Percentiles rank a stretch among this genome's conserved stretches.
These are phyloP conservation scores for Hypoxylon sp. DNA, from an alignment of 2,329 filamentous ascomycete species.

Conservation along the genomic window DNA sequence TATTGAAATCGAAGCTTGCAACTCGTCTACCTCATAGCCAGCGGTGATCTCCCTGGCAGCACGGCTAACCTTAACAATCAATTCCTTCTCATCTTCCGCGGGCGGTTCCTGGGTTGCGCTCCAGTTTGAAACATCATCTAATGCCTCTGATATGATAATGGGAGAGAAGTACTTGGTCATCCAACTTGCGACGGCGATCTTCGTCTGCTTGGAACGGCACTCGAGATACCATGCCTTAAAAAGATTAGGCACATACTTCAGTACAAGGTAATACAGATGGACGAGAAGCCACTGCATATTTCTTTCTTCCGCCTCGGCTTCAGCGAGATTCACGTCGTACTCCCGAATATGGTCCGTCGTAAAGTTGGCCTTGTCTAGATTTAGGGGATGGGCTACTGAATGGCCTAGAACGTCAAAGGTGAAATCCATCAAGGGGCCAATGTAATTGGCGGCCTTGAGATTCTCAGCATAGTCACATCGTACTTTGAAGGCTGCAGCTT, in stretches of 20 bases:
- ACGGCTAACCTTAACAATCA: slow-evolving; percentile 78
- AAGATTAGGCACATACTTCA: slow-evolving; percentile 82
- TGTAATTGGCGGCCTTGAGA: slow-evolving; percentile 79
- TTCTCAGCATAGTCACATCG: slow-evolving; percentile 84
- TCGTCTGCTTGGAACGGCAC: slow-evolving; percentile 83
- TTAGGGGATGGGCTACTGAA: slow-evolving; percentile 78
- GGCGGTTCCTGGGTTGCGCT: slow-evolving; percentile 64
- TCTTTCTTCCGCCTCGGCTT: slow-evolving; percentile 73
- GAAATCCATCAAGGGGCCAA: slow-evolving; percentile 80
- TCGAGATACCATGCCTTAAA: slow-evolving; percentile 89
- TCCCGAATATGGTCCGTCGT: slow-evolving; percentile 66
- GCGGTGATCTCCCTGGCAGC: slow-evolving; percentile 82
- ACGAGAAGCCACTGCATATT: slow-evolving; percentile 87
- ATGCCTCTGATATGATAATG: slow-evolving; percentile 73
- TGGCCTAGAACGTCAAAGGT: slow-evolving; percentile 88
- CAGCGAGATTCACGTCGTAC: slow-evolving; percentile 66
- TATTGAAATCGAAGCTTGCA: slow-evolving; percentile 85
- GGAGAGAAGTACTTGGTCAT: slow-evolving; percentile 86
- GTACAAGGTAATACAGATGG: slow-evolving; percentile 85
- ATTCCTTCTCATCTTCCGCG: slow-evolving; percentile 66
- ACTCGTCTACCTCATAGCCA: slow-evolving; percentile 89
- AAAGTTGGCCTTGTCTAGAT: slow-evolving; percentile 77
- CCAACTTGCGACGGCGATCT: slow-evolving; percentile 84
- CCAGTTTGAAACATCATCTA: slow-evolving; percentile 79
- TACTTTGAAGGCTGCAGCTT: slow-evolving; percentile 82